A percentile compares a stretch with the other conserved stretches of the same genome.
These are phyloP conservation scores for Trichoderma arundinaceum DNA, from an alignment of 2,329 filamentous ascomycete species.

Conservation along the genomic window DNA sequence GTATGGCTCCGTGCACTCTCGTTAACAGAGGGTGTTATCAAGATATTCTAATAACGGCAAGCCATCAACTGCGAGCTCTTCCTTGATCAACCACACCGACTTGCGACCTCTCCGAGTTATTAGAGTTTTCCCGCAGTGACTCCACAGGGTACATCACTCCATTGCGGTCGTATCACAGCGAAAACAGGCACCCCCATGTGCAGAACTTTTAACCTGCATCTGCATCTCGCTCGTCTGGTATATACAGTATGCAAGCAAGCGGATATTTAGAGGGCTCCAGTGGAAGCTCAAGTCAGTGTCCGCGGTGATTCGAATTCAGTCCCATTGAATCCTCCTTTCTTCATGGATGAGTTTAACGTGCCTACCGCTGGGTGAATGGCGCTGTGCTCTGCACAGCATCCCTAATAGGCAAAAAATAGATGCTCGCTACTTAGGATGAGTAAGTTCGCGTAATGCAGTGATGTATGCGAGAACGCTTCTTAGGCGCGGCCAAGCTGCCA, in stretches of 20 bases:
- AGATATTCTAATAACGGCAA: neutral
- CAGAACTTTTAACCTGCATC: conserved; percentile 5
- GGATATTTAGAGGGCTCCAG: conserved; percentile 2
- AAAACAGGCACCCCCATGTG: neutral
- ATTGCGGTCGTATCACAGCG: neutral
- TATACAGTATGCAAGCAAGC: conserved; percentile 1
- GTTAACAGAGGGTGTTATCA: neutral
- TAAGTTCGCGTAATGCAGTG: neutral
- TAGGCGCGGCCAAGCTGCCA: neutral
- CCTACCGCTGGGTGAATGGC: neutral
- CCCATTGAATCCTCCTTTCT: neutral
- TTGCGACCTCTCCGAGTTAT: neutral
- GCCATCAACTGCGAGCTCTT: neutral
- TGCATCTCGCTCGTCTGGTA: neutral
- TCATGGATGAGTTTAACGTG: neutral
- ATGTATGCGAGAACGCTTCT: neutral
- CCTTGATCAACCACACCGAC: neutral
- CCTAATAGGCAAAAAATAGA: neutral
- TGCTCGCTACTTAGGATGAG: neutral
- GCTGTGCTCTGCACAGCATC: neutral
- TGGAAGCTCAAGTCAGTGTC: neutral
- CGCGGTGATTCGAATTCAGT: too few relatives aligned
- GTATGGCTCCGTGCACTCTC: neutral
- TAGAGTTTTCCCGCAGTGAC: neutral
- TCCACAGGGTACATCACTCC: neutral